Conservation (phyloP, 805 yeast species). For the Saccharomyces paradoxus region DNA sequence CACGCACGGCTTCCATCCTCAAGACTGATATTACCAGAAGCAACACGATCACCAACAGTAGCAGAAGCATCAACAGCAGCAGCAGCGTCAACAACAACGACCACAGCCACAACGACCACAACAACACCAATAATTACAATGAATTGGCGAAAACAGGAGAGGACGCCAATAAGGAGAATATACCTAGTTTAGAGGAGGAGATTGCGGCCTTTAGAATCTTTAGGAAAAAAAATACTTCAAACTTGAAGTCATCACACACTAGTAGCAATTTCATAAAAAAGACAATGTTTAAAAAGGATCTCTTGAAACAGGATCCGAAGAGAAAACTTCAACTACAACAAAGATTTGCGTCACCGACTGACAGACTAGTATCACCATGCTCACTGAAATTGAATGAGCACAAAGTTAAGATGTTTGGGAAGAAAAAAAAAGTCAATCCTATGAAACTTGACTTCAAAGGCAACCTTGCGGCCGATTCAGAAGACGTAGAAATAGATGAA, state of each 20-base stretch:
- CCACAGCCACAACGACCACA: background rate
- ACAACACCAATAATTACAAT: background rate
- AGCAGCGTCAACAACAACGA: background rate
- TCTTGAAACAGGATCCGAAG: background rate
- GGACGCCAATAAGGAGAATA: background rate
- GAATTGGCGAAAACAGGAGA: background rate
- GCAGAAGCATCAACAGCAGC: background rate
- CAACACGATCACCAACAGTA: background rate
- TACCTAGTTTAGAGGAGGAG: background rate
- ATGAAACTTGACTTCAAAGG: slow-evolving; percentile 15
- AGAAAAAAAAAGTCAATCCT: slow-evolving; percentile 14
- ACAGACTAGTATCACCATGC: slow-evolving; percentile 49
- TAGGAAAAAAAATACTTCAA: background rate
- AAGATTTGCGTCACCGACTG: slow-evolving; percentile 46
- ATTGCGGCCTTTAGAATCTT: background rate
- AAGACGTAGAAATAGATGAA: background rate
- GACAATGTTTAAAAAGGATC: background rate
- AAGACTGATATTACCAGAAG: background rate
- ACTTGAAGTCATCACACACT: background rate
- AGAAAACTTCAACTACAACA: slow-evolving; percentile 7
- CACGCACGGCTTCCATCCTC: background rate
- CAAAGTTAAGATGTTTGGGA: slow-evolving; percentile 26
- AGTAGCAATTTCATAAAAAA: background rate
- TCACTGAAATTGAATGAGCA: slow-evolving; percentile 47
- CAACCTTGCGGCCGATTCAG: background rate